These are phyloP conservation scores for Fagopyrum esculentum DNA, from an alignment of 148 eudicot species.

Conservation along the genomic window DNA sequence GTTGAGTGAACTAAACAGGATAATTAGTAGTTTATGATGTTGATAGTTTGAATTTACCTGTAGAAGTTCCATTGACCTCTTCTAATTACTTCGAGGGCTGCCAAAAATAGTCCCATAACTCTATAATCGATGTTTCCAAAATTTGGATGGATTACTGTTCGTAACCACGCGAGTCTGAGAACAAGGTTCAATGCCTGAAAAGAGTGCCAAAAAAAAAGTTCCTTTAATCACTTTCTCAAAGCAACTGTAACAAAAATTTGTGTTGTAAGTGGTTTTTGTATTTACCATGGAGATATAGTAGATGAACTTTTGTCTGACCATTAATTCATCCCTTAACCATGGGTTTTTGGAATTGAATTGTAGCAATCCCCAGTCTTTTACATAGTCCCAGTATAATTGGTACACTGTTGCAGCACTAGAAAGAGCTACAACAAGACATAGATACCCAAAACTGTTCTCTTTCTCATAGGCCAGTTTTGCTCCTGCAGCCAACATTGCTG, in stretches of 20 bases:
- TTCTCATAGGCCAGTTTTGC: slow-evolving; percentile 96
- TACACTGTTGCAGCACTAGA: slow-evolving; percentile 89
- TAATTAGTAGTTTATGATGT: background rate
- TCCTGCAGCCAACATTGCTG: slow-evolving; percentile 99
- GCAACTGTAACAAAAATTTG: background rate
- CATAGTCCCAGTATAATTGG: slow-evolving; percentile 98
- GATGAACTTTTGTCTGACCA: slow-evolving; percentile 65
- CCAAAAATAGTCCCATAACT: slow-evolving; percentile 81
- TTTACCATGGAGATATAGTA: slow-evolving; percentile 94
- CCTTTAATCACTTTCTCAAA: background rate
- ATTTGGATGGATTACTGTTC: slow-evolving; percentile 70
- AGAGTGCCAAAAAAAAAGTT: slow-evolving; percentile 1
- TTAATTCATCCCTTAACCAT: slow-evolving; percentile 93
- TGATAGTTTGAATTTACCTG: slow-evolving; percentile 36
- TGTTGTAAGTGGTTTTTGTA: background rate
- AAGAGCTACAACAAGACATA: slow-evolving; percentile 63
- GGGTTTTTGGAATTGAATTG: slow-evolving; percentile 83
- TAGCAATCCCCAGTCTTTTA: slow-evolving; percentile 95
- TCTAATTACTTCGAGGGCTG: slow-evolving; percentile 91
- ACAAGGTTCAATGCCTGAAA: slow-evolving; percentile 78
- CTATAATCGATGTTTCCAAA: slow-evolving; percentile 73
- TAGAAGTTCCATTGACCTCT: slow-evolving; percentile 97
- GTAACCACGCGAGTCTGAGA: slow-evolving; percentile 88
- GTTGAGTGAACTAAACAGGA: background rate
- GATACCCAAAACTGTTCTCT: slow-evolving; percentile 56